Evolutionary conservation across 2,329 filamentous ascomycete genomes (phyloP).

Genomic region (Botrytis elliptica): DNA sequence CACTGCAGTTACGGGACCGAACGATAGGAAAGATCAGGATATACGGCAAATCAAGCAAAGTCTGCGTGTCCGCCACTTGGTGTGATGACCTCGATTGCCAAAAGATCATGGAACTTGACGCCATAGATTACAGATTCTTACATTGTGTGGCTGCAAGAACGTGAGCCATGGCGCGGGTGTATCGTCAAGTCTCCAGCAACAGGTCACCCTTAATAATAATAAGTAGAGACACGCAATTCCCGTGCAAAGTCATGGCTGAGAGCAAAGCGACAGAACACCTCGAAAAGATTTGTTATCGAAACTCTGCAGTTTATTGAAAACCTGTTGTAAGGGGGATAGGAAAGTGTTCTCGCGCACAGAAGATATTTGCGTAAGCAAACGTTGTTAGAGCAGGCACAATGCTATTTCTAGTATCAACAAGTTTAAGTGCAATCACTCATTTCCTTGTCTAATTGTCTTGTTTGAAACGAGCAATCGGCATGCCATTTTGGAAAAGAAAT

Average conservation of each 20-base stretch:
- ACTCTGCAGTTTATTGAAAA: background rate
- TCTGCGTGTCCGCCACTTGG: background rate
- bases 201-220: background rate
- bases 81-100: background rate
- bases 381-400: slow-evolving; percentile 22
- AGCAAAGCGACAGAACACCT: background rate
- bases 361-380: slow-evolving; percentile 56
- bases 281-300: background rate
- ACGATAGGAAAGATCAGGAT: background rate
- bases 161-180: background rate
- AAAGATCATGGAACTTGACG: background rate
- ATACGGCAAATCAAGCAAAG: background rate
- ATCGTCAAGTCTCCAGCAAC: background rate
- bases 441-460: slow-evolving; percentile 60
- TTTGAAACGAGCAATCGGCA: slow-evolving; percentile 52
- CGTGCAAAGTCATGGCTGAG: background rate
- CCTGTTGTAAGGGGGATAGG: background rate
- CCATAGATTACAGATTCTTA: background rate
- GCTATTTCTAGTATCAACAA: slow-evolving; percentile 22
- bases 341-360: background rate
- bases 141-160: background rate
- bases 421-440: slow-evolving; percentile 55
- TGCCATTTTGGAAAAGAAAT: slow-evolving; percentile 54
- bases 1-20: background rate
- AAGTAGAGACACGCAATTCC: background rate